Evolutionary conservation across 2,329 filamentous ascomycete species (phyloP), one percentile per base, ranked within the genome.

Genomic region (Pezizomycotina sp.): DNA sequence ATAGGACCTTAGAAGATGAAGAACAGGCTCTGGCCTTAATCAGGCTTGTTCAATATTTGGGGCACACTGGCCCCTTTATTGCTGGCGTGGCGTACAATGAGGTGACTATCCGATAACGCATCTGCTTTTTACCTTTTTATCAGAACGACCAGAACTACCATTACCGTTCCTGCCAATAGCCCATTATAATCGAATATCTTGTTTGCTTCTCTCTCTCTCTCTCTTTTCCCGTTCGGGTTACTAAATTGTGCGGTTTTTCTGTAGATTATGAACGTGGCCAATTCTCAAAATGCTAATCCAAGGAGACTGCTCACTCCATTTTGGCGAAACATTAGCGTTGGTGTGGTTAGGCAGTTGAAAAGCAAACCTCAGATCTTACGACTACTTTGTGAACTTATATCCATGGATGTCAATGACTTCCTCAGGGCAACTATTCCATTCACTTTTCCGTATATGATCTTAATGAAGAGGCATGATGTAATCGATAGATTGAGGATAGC

Each of bases 21-120:
- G 82, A 92, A 53, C 68, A 92, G 36, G 89, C 89, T 49, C 69
- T 93, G 34, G 77, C 89, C 14, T 62, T 98, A 19, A 66, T 92
- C 37, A 74, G 79, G 47, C 66, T 95, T 5, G 65, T 93, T 6
- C 79, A 92, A 39, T 92, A 89, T 53, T 63, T 95, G 6, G 86
- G 86, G 5, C 77, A 89, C 58, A 64, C 69, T 26, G 92, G 91
- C 54, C 69, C 71, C 24, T 68, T 92, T 20, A 64, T 92, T 6
- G 81, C 76, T 34, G 77, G 76, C 4, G 69, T 83, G 46, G 81
- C 86, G 3, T 89, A 83, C 54, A 77, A 78, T 47, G 84, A 92
- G 59, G 71, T 79, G 58, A n/a, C n/a, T 47, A 58, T 43, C 14
- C 6, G 12, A 24, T 12, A 7, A 12, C 8, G 22, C 22, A 12